Percentiles rank a stretch among this genome's conserved stretches.
phyloP scores from a whole-genome alignment of 208 protist species.

The Trypanosoma cruzi region DNA sequence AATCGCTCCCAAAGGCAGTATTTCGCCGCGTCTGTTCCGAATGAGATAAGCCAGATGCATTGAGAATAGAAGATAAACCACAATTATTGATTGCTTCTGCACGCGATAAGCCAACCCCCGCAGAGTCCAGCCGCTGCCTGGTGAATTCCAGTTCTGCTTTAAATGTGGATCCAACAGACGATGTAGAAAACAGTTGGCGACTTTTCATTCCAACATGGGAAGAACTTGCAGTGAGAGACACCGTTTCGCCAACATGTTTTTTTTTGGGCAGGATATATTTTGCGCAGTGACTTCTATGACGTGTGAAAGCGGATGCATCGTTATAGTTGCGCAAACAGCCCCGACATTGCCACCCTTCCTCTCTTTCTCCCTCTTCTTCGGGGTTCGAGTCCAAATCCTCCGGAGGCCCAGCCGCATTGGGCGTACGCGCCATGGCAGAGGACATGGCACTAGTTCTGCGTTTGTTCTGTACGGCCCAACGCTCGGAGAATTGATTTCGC shows the following conservation, averaged over 20 bases:
- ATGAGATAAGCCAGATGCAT: not conserved
- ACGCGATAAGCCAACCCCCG: not conserved
- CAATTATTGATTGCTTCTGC: conserved; percentile 3
- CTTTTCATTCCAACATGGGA: not conserved
- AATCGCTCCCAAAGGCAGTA: not conserved
- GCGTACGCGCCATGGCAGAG: not conserved
- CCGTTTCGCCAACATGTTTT: not conserved
- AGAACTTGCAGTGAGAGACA: not conserved
- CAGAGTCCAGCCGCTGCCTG: not conserved
- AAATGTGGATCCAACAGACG: not conserved
- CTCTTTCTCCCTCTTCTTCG: not conserved
- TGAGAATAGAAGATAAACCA: not conserved
- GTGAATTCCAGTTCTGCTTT: conserved; percentile 1
- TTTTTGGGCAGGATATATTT: not conserved
- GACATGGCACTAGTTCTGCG: not conserved
- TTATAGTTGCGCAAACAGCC: conserved; percentile 3
- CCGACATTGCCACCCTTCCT: not conserved
- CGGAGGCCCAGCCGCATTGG: not conserved
- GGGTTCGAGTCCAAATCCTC: not conserved
- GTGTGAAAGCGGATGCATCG: not conserved
- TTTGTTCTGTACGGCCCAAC: conserved; percentile 11
- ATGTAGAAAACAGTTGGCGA: not conserved
- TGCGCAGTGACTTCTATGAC: conserved; percentile 1
- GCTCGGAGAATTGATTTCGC: conserved; percentile 46
- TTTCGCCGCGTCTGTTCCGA: not conserved